Percentiles rank a stretch among this genome's conserved stretches.
phyloP scores from a whole-genome alignment of 345 rosid genomes.

The Eucalyptus albens region DNA sequence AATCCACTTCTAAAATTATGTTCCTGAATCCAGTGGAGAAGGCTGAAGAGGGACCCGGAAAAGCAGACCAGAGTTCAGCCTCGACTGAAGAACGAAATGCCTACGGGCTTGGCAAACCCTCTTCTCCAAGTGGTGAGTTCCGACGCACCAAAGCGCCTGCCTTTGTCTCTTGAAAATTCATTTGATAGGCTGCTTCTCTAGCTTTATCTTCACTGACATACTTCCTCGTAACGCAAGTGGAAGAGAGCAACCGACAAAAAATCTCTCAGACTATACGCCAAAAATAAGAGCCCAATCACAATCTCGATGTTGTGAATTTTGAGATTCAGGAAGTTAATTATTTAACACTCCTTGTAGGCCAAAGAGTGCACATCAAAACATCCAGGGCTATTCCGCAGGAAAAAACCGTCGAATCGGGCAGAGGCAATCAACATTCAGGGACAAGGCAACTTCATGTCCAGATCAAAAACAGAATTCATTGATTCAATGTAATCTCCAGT shows the following conservation, averaged over 20 bases:
- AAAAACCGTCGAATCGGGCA: background rate
- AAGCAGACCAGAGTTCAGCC: background rate
- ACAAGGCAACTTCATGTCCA: background rate
- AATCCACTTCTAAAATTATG: background rate
- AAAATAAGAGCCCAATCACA: background rate
- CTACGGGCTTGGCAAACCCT: background rate
- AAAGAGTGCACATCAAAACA: background rate
- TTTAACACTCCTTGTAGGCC: background rate
- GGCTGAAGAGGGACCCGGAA: background rate
- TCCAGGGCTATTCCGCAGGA: background rate
- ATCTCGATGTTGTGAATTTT: background rate
- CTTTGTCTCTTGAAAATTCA: background rate
- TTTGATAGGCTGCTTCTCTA: background rate
- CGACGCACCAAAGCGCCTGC: background rate
- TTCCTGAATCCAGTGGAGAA: background rate
- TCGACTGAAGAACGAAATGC: background rate
- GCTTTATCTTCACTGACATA: background rate
- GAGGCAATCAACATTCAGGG: background rate
- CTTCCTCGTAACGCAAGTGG: background rate
- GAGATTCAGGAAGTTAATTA: background rate
- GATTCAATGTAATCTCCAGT: background rate
- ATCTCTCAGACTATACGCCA: background rate
- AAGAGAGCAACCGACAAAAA: background rate
- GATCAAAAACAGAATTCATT: background rate
- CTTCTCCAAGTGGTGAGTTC: background rate